Conservation (phyloP, 352 stramenopile genomes). For the Pythium inflatum region DNA sequence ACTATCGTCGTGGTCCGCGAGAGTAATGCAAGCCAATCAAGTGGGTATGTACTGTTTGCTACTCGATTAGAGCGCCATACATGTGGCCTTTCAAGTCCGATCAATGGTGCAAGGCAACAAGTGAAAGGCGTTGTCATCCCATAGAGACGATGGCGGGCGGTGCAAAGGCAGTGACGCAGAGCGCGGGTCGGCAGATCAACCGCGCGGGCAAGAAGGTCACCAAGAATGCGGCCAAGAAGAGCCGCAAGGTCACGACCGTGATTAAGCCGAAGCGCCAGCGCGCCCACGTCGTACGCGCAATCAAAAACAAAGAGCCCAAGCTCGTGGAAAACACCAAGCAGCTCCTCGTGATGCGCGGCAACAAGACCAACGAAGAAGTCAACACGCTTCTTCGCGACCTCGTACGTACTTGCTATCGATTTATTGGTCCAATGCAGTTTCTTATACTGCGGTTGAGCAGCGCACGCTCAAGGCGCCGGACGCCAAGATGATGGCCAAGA, state of each 20-base stretch:
- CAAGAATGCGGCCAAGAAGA: slow-evolving; percentile 73
- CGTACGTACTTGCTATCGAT: slow-evolving; percentile 32
- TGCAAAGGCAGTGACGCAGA: slow-evolving; percentile 69
- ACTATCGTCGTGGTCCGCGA: slow-evolving; percentile 7
- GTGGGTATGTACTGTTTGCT: slow-evolving; percentile 18
- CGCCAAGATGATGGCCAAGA: slow-evolving; percentile 90
- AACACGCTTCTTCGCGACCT: slow-evolving; percentile 84
- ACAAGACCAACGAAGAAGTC: slow-evolving; percentile 88
- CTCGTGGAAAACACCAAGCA: slow-evolving; percentile 93
- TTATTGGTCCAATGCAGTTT: not conserved
- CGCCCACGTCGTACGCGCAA: slow-evolving; percentile 74
- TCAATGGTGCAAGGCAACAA: slow-evolving; percentile 26
- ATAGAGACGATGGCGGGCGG: slow-evolving; percentile 57
- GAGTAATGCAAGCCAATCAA: slow-evolving; percentile 42
- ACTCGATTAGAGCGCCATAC: slow-evolving; percentile 18
- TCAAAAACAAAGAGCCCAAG: slow-evolving; percentile 92
- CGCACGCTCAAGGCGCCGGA: slow-evolving; percentile 88
- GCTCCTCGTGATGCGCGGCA: slow-evolving; percentile 86
- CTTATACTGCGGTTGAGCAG: slow-evolving; percentile 27
- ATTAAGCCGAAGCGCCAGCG: slow-evolving; percentile 84
- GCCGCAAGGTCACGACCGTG: slow-evolving; percentile 68
- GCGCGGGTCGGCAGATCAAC: slow-evolving; percentile 68
- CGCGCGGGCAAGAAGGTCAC: slow-evolving; percentile 65
- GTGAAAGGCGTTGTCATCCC: slow-evolving; percentile 20
- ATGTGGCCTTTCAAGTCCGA: slow-evolving; percentile 34